Conservation (phyloP, 2,329 filamentous ascomycete genomes). For the Atkinsonella hypoxylon region DNA sequence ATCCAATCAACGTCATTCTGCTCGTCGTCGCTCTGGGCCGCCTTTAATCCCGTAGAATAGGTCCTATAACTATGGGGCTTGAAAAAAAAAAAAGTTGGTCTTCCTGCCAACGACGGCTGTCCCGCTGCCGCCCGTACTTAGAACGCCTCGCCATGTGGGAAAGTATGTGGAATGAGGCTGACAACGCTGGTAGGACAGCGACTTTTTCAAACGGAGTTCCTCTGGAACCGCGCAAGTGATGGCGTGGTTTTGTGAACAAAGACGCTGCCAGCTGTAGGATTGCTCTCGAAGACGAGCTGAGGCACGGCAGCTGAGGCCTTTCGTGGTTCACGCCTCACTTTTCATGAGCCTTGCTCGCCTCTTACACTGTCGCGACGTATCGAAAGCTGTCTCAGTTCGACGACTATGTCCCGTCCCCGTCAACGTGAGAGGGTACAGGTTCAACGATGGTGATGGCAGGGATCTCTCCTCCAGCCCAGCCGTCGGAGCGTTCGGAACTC, state of each 20-base stretch:
- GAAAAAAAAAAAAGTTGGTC: no score
- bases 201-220: no score
- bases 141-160: no score
- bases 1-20: background rate
- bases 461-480: conserved; percentile 15
- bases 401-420: conserved; percentile 36
- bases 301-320: background rate
- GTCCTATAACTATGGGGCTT: no score
- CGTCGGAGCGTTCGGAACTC: conserved; percentile 11
- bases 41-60: background rate
- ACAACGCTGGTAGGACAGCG: no score
- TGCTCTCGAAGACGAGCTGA: background rate
- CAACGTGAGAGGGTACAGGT: conserved; percentile 38
- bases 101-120: no score
- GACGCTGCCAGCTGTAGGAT: no score
- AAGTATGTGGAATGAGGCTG: no score
- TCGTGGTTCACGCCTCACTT: background rate
- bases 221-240: background rate
- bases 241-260: background rate
- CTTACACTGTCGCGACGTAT: conserved; percentile 36
- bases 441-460: conserved; percentile 22
- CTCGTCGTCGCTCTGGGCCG: background rate
- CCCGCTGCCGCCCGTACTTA: no score
- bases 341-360: conserved; percentile 16
- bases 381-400: conserved; percentile 36